A percentile compares a stretch with the other conserved stretches of the same genome.
These are phyloP conservation scores for Zea luxurians DNA, from an alignment of 176 grass and related monocot species.

Conservation along the genomic window DNA sequence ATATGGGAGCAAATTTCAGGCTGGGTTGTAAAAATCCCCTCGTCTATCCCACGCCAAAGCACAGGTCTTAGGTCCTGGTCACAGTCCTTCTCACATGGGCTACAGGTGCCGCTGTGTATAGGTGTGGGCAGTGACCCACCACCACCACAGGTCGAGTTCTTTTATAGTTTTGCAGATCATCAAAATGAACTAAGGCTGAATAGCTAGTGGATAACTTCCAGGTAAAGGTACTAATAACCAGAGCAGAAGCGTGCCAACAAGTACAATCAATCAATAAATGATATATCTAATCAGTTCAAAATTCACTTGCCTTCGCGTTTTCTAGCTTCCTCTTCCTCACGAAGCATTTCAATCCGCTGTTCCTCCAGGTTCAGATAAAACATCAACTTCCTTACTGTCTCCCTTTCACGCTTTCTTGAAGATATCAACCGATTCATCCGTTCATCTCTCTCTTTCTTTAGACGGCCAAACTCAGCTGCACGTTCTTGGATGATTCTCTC, in stretches of 20 bases:
- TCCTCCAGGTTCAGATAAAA: constrained; percentile 74
- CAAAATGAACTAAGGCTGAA: not conserved
- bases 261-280: not conserved
- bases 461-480: constrained; percentile 56
- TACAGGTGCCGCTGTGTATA: too few relatives aligned
- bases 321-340: constrained; percentile 79
- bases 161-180: not conserved
- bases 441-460: constrained; percentile 82
- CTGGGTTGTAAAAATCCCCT: too few relatives aligned
- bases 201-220: not conserved
- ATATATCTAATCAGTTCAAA: not conserved
- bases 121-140: too few relatives aligned
- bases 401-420: constrained; percentile 70
- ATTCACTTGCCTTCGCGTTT: constrained; percentile 68
- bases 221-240: not conserved
- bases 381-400: constrained; percentile 80
- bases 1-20: too few relatives aligned
- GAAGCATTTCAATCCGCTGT: constrained; percentile 50
- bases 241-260: not conserved
- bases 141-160: too few relatives aligned
- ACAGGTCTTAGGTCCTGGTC: too few relatives aligned
- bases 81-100: too few relatives aligned
- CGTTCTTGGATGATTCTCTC: constrained; percentile 63
- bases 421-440: constrained; percentile 65
- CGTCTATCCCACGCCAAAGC: too few relatives aligned